Percentiles rank a stretch among this genome's conserved stretches.
Conservation (phyloP, 108 stramenopile species). For the Cyclotella sp. region DNA sequence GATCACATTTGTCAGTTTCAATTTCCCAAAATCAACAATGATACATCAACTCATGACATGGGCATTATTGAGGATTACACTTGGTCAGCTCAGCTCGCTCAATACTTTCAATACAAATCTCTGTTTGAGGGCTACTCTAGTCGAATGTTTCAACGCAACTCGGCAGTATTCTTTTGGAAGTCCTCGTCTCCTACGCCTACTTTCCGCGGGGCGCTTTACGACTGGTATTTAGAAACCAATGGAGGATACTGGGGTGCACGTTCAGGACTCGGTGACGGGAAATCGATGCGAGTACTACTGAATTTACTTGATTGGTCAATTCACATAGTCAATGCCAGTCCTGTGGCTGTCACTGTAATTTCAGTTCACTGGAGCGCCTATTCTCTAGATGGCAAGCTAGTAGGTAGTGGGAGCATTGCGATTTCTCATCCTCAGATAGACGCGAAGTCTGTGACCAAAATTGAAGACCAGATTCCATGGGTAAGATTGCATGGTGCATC, state of each 20-base stretch:
- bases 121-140: conserved; percentile 42
- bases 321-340: conserved; percentile 36
- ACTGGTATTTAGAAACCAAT: conserved; percentile 56
- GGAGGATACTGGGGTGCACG: conserved; percentile 57
- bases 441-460: conserved; percentile 27
- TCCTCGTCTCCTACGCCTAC: conserved; percentile 54
- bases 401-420: conserved; percentile 14
- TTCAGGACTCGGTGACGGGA: conserved; percentile 35
- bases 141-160: conserved; percentile 41
- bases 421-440: neutral
- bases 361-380: conserved; percentile 30
- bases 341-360: neutral
- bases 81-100: conserved; percentile 52
- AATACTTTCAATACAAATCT: conserved; percentile 54
- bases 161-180: conserved; percentile 59
- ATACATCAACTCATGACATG: conserved; percentile 25
- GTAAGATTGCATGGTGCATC: conserved; percentile 2
- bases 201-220: conserved; percentile 59
- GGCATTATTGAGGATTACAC: conserved; percentile 37
- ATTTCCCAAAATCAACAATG: conserved; percentile 34
- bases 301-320: conserved; percentile 39
- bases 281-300: conserved; percentile 18
- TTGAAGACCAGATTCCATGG: conserved; percentile 29
- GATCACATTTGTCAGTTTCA: conserved; percentile 46
- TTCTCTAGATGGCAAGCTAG: conserved; percentile 27